Evolutionary conservation across 164 flowering plant species (phyloP), one percentile per base, ranked within the genome.

Genomic region (Tetracentron sinense): DNA sequence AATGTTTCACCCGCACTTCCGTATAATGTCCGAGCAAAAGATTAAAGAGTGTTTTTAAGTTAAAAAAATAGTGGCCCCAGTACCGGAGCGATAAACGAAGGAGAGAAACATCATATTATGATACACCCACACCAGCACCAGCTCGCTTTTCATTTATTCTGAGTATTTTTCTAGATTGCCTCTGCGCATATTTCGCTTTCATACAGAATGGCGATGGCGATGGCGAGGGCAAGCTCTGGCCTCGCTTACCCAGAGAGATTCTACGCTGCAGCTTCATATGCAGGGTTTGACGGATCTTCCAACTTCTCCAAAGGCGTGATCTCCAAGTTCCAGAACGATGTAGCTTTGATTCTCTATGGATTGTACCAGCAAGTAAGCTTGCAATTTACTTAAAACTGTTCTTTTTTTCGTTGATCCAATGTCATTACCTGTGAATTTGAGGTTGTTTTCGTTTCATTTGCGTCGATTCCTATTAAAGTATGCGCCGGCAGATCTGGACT

Each of bases 211-310:
- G 22, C 21, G 65, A 85, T 80, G 85, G 78, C 87, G 59, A 83
- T 91, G 95, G 84, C 88, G 68, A 81, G 97, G 80, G 86, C 83
- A 52, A 84, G 83, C 82, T 83, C 92, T 48, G 91, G 91, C 71
- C 84, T 89, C 68, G 88, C 96, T 6, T 92, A 95, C 66, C 97
- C 99, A 1, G 97, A 92, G 53, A 80, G 96, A 25, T 95, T 95
- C 76, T 86, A 81, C 71, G 96, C 97, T 2, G 99, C 99, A n/a
- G 93, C 97, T 1, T 66, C 97, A 3, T 90, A 86, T 69, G 96
- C 81, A 20, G 99, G 99, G 15, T 87, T 95, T 65, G 90, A 78
- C 31, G 96, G 90, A 81, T 86, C 96, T 67, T 67, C 85, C 12
- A 58, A 67, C 26, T 62, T 79, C 30, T 64, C 79, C 55, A 69